Evolutionary conservation across 164 flowering plant genomes (phyloP).

Genomic region (Buxus sempervirens): DNA sequence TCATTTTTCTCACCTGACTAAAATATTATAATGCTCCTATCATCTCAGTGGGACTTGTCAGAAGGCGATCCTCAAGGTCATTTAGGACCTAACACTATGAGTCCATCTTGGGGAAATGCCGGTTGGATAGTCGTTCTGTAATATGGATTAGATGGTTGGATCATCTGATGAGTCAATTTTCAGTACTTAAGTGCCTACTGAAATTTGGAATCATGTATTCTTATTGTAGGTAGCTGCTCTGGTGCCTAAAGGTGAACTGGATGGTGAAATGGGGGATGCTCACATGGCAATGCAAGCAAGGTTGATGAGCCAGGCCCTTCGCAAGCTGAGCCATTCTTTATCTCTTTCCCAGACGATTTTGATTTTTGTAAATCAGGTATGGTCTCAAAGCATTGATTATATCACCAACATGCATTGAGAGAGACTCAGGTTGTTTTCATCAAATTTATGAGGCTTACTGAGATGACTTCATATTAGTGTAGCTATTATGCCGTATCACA

Average conservation of each 20-base stretch:
- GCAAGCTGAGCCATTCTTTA: constrained; percentile 86
- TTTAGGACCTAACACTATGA: too few relatives aligned
- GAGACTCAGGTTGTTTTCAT: too few relatives aligned
- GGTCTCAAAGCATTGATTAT: not conserved
- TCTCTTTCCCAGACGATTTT: constrained; percentile 77
- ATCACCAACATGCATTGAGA: not conserved
- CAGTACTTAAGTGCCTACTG: not conserved
- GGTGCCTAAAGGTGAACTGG: constrained; percentile 95
- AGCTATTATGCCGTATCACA: too few relatives aligned
- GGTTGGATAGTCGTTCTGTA: not conserved
- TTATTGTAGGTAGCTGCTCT: constrained; percentile 84
- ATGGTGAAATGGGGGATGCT: constrained; percentile 98
- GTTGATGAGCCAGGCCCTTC: constrained; percentile 97
- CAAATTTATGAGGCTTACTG: too few relatives aligned
- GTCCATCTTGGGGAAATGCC: too few relatives aligned
- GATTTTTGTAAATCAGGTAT: constrained; percentile 87
- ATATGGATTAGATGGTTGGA: not conserved
- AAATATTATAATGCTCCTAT: too few relatives aligned
- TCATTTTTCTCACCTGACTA: too few relatives aligned
- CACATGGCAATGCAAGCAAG: constrained; percentile 99
- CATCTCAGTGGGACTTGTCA: too few relatives aligned
- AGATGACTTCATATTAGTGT: too few relatives aligned
- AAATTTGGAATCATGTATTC: not conserved
- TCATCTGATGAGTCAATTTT: not conserved
- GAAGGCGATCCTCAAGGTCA: too few relatives aligned